Evolutionary conservation across 352 stramenopile species (phyloP).

Genomic region (Globisporangium barbulae): DNA sequence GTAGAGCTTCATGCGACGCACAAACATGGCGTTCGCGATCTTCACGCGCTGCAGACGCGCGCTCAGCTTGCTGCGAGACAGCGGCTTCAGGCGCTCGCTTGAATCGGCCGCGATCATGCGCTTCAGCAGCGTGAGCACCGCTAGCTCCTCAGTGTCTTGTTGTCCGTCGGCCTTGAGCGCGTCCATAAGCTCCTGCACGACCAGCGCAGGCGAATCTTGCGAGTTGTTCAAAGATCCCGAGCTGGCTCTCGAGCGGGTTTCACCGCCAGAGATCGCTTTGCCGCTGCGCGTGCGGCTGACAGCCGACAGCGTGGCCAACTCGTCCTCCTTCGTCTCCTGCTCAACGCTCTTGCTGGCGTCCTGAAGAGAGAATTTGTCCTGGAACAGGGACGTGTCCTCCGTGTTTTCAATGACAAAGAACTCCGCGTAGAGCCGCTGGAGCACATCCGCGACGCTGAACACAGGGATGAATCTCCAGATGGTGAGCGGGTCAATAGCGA

Average conservation of each 20-base stretch:
- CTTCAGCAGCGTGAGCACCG: conserved; percentile 48
- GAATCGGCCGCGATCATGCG: conserved; percentile 53
- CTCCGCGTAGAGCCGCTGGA: conserved; percentile 71
- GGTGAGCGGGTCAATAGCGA: conserved; percentile 54
- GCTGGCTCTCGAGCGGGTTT: not conserved
- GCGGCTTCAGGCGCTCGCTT: conserved; percentile 58
- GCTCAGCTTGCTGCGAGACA: conserved; percentile 34
- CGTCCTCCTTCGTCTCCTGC: conserved; percentile 3
- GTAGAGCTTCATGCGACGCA: conserved; percentile 85
- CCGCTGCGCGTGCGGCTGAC: conserved; percentile 21
- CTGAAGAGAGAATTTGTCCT: conserved; percentile 60
- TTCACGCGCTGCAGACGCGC: conserved; percentile 45
- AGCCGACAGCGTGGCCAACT: not conserved
- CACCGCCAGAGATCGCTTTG: conserved; percentile 16
- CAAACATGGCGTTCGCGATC: conserved; percentile 51
- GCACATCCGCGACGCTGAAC: conserved; percentile 73
- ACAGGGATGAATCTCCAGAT: conserved; percentile 80
- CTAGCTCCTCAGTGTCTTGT: conserved; percentile 37
- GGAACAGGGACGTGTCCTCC: conserved; percentile 58
- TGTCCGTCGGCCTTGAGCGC: conserved; percentile 26
- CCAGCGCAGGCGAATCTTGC: not conserved
- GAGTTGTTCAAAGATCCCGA: not conserved
- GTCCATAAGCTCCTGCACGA: conserved; percentile 35
- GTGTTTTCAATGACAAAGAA: conserved; percentile 69
- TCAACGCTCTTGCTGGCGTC: conserved; percentile 6